These are phyloP conservation scores for Musa beccarii DNA, from an alignment of 176 grass and related monocot genomes.

Conservation along the genomic window DNA sequence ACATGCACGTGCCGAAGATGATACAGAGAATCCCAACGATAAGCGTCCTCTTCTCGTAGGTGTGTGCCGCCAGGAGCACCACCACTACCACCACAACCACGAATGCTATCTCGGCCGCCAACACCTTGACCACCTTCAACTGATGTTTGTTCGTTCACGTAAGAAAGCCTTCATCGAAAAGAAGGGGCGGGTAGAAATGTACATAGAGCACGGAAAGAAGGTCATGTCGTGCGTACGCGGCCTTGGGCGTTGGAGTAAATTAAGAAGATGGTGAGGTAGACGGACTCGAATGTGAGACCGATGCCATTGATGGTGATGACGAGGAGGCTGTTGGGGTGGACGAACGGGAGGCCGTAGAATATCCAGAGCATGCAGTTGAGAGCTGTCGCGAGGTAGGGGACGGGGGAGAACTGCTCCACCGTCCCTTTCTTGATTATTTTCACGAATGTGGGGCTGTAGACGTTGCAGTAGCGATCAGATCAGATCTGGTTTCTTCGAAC, in stretches of 20 bases:
- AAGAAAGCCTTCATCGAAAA: not conserved
- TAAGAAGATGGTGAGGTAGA: slow-evolving; percentile 64
- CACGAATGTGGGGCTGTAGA: slow-evolving; percentile 43
- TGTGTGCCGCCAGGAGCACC: slow-evolving; percentile 37
- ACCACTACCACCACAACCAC: slow-evolving; percentile 28
- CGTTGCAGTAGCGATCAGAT: not conserved
- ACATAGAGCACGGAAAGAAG: not conserved
- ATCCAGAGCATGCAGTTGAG: slow-evolving; percentile 85
- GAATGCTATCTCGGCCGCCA: slow-evolving; percentile 39
- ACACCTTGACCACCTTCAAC: slow-evolving; percentile 23
- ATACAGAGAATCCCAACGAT: slow-evolving; percentile 63
- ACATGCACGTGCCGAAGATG: slow-evolving; percentile 54
- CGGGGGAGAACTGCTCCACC: slow-evolving; percentile 61
- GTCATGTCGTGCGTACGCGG: slow-evolving; percentile 28
- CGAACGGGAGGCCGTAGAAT: slow-evolving; percentile 71
- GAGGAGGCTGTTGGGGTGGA: slow-evolving; percentile 73
- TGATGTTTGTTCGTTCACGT: not conserved
- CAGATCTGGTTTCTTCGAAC: too few relatives aligned
- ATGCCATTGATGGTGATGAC: slow-evolving; percentile 78
- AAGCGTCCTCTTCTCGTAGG: slow-evolving; percentile 33
- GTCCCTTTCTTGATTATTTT: slow-evolving; percentile 44
- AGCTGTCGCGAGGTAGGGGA: slow-evolving; percentile 74
- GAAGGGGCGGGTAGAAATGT: not conserved
- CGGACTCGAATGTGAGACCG: slow-evolving; percentile 46
- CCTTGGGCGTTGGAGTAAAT: slow-evolving; percentile 22